Base-by-base conservation (phyloP, 768 basidiomycete genomes). In the Leccinum aurantiacum region DNA sequence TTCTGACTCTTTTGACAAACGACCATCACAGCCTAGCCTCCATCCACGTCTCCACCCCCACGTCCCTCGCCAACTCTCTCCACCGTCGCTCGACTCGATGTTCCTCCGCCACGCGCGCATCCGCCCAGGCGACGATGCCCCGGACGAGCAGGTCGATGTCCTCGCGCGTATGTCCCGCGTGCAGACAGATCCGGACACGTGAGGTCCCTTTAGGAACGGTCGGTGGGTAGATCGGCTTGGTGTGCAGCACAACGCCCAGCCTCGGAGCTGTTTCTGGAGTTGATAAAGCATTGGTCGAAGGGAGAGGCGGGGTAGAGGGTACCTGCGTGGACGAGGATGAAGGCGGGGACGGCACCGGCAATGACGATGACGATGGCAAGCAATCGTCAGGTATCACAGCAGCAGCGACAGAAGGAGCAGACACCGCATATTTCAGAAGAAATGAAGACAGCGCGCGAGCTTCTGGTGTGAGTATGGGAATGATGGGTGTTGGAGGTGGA, bases 141-240 rank as follows among this genome's bases (percentile, higher is more conserved):
- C 70, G 58, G 0, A 84, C 79, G 19, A 97, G 74, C 14, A 73
- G 69, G 41, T 84, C 81, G 4, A 96, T 79, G 29, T 95, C 87
- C 41, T 75, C 78, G 3, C 66, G 59, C 14, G 85, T 84, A 67
- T 95, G 93, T 2, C 81, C 85, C 0, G 93, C 86, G 67, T 95
- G 91, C 27, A 98, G 67, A 71, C 95, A 98, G n/a, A 98, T 83
- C 3, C 95, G 75, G 2, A 98, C 88, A 17, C 95, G 83, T 61
- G 95, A 90, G 60, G 82, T 83, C 9, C 92, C 94, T 56, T 87
- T 88, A 0, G 95, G 93, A 0, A 97, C 95, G 0, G 95, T 97
- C 0, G 96, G 95, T 79, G 88, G 89, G 10, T 84, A 86, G 46
- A 94, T 93, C 4, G 90, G 86, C 3, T 88, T 84, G 0, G 88